These are phyloP conservation scores for Euphorbia celastroides DNA, from an alignment of 441 rosid genomes.

Conservation along the genomic window DNA sequence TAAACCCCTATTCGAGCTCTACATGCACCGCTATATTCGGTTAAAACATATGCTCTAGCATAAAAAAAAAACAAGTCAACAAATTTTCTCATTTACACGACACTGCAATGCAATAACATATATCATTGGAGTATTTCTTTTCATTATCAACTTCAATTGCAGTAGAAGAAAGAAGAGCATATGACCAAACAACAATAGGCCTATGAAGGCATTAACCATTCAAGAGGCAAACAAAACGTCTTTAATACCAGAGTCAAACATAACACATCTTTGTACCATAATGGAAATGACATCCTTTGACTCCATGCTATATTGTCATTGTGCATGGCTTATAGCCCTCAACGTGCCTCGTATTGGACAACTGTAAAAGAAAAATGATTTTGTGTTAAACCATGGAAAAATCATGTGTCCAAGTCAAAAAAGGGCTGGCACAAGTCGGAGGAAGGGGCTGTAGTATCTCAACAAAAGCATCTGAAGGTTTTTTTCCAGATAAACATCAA, in stretches of 20 bases:
- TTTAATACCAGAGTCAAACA: background rate
- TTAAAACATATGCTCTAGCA: background rate
- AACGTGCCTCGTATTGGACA: slow-evolving; percentile 10
- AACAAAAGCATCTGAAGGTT: background rate
- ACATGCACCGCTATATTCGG: background rate
- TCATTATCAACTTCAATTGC: background rate
- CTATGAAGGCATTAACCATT: background rate
- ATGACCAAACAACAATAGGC: background rate
- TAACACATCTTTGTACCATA: background rate
- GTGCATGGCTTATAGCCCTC: background rate
- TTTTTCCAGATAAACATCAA: background rate
- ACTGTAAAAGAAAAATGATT: background rate
- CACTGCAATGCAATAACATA: background rate
- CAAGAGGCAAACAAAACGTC: background rate
- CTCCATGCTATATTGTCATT: background rate
- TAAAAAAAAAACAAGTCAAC: background rate
- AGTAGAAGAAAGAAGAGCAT: background rate
- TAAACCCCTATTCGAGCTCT: background rate
- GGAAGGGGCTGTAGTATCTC: background rate
- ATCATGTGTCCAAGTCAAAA: too few relatives aligned
- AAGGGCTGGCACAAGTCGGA: background rate
- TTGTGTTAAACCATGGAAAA: background rate
- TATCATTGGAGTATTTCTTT: background rate
- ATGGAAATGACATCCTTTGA: background rate
- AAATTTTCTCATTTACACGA: background rate